Evolutionary conservation across 768 basidiomycete species (phyloP).

Genomic region (Candolleomyces aberdarensis): DNA sequence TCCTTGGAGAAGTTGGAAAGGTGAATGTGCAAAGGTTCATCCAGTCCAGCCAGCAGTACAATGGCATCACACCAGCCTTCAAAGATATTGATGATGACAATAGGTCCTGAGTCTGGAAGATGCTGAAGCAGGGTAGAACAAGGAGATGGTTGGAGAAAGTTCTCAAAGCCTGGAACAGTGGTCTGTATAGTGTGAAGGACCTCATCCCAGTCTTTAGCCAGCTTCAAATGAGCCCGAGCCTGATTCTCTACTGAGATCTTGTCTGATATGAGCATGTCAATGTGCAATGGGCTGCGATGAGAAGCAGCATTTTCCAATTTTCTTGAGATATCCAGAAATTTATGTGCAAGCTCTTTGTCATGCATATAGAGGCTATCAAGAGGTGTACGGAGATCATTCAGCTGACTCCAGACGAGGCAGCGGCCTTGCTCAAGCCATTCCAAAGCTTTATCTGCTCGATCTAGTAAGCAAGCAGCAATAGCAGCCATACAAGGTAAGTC

Average conservation of each 20-base stretch:
- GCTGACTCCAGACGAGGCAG: slow-evolving; percentile 15
- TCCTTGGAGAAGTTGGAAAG: slow-evolving; percentile 2
- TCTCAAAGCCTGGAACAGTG: slow-evolving; percentile 11
- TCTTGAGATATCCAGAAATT: slow-evolving; percentile 10
- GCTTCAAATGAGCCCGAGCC: slow-evolving; percentile 10
- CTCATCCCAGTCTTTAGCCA: slow-evolving; percentile 16
- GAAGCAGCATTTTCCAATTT: slow-evolving; percentile 9
- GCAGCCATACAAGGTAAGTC: slow-evolving; percentile 14
- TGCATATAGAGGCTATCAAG: slow-evolving; percentile 10
- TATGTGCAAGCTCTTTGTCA: slow-evolving; percentile 10
- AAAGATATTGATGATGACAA: slow-evolving; percentile 18
- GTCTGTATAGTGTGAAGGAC: slow-evolving; percentile 11
- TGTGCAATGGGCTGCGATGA: not conserved
- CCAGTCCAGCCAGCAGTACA: slow-evolving; percentile 6
- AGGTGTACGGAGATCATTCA: slow-evolving; percentile 10
- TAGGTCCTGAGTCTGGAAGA: slow-evolving; percentile 15
- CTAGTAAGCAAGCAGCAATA: slow-evolving; percentile 18
- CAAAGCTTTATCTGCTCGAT: slow-evolving; percentile 20
- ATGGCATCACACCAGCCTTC: slow-evolving; percentile 19
- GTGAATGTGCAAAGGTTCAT: slow-evolving; percentile 12
- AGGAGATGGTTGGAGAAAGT: slow-evolving; percentile 17
- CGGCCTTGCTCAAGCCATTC: slow-evolving; percentile 31
- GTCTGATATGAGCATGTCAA: not conserved
- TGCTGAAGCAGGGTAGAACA: slow-evolving; percentile 4
- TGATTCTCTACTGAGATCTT: slow-evolving; percentile 13